phyloP scores from a whole-genome alignment of 2,329 filamentous ascomycete species.

The Paradendryphiella salina region DNA sequence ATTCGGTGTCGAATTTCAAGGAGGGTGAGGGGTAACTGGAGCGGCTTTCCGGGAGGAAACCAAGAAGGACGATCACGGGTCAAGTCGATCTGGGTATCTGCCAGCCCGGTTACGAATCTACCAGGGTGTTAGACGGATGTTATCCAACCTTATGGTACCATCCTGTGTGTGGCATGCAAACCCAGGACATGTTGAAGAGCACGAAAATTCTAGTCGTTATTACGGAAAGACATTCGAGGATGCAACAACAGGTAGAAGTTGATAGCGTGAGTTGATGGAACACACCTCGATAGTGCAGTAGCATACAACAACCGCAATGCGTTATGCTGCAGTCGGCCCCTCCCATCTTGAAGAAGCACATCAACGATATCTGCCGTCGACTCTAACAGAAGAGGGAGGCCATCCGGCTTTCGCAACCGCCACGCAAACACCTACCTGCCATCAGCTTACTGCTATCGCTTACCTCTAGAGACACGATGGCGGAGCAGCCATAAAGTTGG shows the following conservation, averaged over 20 bases:
- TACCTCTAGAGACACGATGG: not conserved
- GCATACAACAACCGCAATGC: constrained; percentile 71
- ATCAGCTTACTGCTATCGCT: constrained; percentile 19
- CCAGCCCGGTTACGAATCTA: constrained; percentile 78
- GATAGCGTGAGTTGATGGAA: not conserved
- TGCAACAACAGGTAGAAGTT: not conserved
- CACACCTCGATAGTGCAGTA: constrained; percentile 71
- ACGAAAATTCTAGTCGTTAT: not conserved
- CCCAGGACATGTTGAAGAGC: no score
- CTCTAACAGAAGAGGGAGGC: constrained; percentile 74
- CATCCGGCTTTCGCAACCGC: constrained; percentile 36
- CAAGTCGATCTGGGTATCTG: constrained; percentile 62
- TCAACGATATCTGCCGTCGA: constrained; percentile 74
- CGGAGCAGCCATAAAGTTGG: constrained; percentile 2
- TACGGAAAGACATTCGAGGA: not conserved
- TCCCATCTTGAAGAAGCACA: constrained; percentile 67
- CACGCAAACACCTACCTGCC: constrained; percentile 40
- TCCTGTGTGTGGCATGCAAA: no score
- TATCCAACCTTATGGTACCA: no score
- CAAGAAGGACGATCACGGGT: constrained; percentile 35
- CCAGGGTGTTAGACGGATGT: not conserved
- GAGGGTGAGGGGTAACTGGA: constrained; percentile 64
- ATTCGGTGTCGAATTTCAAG: constrained; percentile 89
- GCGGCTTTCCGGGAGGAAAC: constrained; percentile 28
- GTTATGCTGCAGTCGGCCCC: constrained; percentile 55